phyloP scores from a whole-genome alignment of 768 basidiomycete species.

The Rhodotorula toruloides region DNA sequence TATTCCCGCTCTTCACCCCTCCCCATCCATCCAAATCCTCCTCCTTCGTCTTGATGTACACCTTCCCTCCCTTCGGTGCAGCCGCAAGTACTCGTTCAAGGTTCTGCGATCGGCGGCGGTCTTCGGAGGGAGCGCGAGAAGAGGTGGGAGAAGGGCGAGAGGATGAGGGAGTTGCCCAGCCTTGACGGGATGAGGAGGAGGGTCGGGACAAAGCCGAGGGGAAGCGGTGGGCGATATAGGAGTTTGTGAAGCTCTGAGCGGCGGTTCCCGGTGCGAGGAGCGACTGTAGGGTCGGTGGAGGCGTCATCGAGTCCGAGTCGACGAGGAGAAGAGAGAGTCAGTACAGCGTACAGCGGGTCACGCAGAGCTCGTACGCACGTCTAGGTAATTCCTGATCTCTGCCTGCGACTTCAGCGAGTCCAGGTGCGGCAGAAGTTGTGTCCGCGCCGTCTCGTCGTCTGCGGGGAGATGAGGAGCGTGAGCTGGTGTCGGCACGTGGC shows the following conservation, averaged over 20 bases:
- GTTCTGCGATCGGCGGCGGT: too few relatives aligned
- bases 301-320: not conserved
- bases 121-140: not conserved
- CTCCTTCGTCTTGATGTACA: slow-evolving; percentile 14
- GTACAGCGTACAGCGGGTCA: not conserved
- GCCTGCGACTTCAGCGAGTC: not conserved
- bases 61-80: not conserved
- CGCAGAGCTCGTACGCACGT: not conserved
- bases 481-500: not conserved
- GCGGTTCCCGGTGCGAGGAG: slow-evolving; percentile 15
- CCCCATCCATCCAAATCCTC: not conserved
- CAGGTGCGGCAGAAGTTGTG: slow-evolving; percentile 23
- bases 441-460: slow-evolving; percentile 8
- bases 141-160: not conserved
- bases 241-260: not conserved
- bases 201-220: not conserved
- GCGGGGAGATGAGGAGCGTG: not conserved
- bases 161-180: slow-evolving; percentile 3
- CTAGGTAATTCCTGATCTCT: slow-evolving; percentile 14
- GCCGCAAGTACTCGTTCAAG: not conserved
- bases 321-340: not conserved
- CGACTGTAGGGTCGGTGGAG: not conserved
- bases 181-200: too few relatives aligned
- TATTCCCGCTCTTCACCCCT: not conserved
- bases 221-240: slow-evolving; percentile 15